A percentile compares a stretch with the other conserved stretches of the same genome.
Evolutionary conservation across 495 filamentous ascomycete species (phyloP).

Genomic region (Penicillium goetzii): DNA sequence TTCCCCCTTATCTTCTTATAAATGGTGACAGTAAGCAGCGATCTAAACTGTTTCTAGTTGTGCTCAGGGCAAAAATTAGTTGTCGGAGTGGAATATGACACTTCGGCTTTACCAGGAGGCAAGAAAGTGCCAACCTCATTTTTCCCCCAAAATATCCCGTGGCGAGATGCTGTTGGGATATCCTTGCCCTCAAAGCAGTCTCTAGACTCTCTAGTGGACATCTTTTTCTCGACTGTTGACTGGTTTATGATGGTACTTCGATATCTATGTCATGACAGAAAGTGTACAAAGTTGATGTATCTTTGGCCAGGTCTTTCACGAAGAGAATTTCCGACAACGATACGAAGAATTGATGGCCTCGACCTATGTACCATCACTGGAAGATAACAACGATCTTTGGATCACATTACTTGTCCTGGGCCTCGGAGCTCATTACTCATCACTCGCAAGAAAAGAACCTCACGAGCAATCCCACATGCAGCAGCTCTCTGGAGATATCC

Average conservation of each 20-base stretch:
- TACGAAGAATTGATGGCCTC: not conserved
- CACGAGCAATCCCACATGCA: not conserved
- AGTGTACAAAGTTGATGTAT: not conserved
- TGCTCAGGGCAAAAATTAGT: not conserved
- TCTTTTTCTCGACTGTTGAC: not conserved
- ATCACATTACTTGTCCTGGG: not conserved
- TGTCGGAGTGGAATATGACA: not conserved
- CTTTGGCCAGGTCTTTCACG: not conserved
- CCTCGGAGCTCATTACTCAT: not conserved
- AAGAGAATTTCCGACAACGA: not conserved
- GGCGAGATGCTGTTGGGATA: not conserved
- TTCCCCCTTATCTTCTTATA: not conserved
- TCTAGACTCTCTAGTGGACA: not conserved
- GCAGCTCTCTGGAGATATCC: not conserved
- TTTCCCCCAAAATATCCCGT: not conserved
- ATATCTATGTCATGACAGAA: not conserved
- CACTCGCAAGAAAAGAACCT: not conserved
- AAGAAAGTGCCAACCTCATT: not conserved
- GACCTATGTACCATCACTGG: not conserved
- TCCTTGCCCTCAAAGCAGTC: not conserved
- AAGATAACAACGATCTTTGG: not conserved
- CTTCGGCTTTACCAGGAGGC: not conserved
- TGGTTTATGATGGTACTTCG: not conserved
- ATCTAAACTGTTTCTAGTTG: not conserved
- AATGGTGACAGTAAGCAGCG: not conserved